These are phyloP conservation scores for Heterobasidion parviporum DNA, from an alignment of 1,284 basidiomycete species.

Conservation along the genomic window DNA sequence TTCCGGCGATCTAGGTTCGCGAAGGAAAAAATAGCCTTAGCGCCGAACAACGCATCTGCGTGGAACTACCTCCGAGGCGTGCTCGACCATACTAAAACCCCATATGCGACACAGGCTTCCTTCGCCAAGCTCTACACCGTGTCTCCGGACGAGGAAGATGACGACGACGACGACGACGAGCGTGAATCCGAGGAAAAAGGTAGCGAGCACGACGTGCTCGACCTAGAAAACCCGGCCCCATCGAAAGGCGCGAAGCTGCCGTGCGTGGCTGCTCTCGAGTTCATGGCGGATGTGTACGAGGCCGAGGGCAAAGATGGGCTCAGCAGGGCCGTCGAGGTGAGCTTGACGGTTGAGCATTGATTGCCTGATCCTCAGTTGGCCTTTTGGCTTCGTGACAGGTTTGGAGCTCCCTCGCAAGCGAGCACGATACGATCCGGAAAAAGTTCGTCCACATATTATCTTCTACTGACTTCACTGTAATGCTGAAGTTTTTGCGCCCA, in stretches of 20 bases:
- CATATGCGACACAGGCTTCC: slow-evolving; percentile 44
- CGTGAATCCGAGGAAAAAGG: no score
- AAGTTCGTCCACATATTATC: slow-evolving; percentile 40
- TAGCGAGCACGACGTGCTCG: slow-evolving; percentile 36
- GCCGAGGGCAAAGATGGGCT: slow-evolving; percentile 41
- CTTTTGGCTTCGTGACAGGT: slow-evolving; percentile 30
- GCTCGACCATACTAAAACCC: slow-evolving; percentile 48
- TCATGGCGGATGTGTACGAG: slow-evolving; percentile 74
- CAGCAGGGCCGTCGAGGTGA: slow-evolving; percentile 42
- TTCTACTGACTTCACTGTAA: slow-evolving; percentile 6
- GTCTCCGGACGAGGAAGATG: slow-evolving; percentile 17
- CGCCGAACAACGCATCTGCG: slow-evolving; percentile 86
- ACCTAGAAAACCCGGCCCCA: slow-evolving; percentile 68
- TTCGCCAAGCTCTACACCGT: slow-evolving; percentile 64
- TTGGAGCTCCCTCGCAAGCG: slow-evolving; percentile 63
- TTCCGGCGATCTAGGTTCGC: slow-evolving; percentile 32
- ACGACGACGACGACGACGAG: slow-evolving; percentile 5
- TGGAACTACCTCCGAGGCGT: slow-evolving; percentile 92
- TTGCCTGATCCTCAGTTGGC: slow-evolving; percentile 4
- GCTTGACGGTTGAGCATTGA: slow-evolving; percentile 10
- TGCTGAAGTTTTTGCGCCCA: slow-evolving; percentile 8
- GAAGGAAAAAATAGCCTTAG: slow-evolving; percentile 75
- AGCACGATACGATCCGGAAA: slow-evolving; percentile 73
- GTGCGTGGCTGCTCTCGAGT: slow-evolving; percentile 74
- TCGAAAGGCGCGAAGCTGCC: slow-evolving; percentile 66